Evolutionary conservation across 2,329 filamentous ascomycete species (phyloP).

Genomic region (Exophiala mesophila): DNA sequence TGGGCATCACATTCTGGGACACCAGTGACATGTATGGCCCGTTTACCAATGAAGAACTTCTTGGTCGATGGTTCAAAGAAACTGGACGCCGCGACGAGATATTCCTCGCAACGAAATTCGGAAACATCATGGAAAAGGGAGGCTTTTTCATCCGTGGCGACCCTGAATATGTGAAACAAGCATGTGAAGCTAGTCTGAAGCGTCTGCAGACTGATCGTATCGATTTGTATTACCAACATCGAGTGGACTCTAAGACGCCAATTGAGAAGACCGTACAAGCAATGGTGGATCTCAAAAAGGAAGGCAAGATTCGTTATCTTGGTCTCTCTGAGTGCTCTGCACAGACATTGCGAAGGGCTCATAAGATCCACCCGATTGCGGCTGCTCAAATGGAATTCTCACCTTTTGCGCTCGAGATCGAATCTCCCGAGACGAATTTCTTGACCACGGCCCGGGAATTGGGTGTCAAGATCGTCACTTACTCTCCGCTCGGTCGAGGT

Average conservation of each 20-base stretch:
- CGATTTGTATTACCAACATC: constrained; percentile 43
- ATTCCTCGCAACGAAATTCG: constrained; percentile 21
- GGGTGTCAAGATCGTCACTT: constrained; percentile 65
- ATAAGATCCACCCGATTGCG: constrained; percentile 42
- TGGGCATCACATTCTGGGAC: constrained; percentile 27
- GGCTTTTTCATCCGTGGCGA: constrained; percentile 31
- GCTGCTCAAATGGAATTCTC: constrained; percentile 50
- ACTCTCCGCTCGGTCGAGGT: constrained; percentile 63
- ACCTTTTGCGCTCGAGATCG: constrained; percentile 44
- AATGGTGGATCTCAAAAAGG: constrained; percentile 41
- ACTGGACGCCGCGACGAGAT: constrained; percentile 21
- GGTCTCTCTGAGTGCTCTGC: constrained; percentile 46
- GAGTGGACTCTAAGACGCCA: constrained; percentile 39
- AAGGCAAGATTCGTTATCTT: constrained; percentile 49
- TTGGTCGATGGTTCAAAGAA: constrained; percentile 26
- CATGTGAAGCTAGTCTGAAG: constrained; percentile 34
- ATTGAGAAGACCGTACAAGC: constrained; percentile 43
- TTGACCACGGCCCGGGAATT: constrained; percentile 48
- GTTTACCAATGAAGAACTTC: constrained; percentile 30
- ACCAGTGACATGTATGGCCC: constrained; percentile 31
- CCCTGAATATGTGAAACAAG: constrained; percentile 33
- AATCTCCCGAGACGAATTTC: constrained; percentile 35
- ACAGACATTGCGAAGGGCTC: constrained; percentile 44
- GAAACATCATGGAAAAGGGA: neutral
- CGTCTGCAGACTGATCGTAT: constrained; percentile 36